Evolutionary conservation across 495 filamentous ascomycete genomes (phyloP), one percentile per base, ranked within the genome.

Genomic region (Hyaloscypha bicolor): DNA sequence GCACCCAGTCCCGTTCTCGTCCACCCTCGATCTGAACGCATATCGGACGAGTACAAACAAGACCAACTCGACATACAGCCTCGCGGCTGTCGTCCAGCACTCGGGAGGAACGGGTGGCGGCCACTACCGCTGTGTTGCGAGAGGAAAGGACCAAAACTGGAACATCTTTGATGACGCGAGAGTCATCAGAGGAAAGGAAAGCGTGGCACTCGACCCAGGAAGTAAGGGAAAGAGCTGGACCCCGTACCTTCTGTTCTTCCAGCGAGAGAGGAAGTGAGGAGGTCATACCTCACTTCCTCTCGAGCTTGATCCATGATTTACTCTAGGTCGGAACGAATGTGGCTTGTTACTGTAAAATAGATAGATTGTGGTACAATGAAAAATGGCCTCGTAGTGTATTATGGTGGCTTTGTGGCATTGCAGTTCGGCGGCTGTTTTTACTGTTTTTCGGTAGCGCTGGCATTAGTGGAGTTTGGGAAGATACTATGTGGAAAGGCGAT

Each of bases 231-330:
- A 60, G 52, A 59, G 32, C 14, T 48, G 55, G 57, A 70, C 64
- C 5, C 68, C 71, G 22, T 72, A 72, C 33, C 14, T 72, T 1
- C 42, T 72, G 6, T 70, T 67, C 55, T 72, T 60, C 51, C 55
- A 65, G 30, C 58, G 70, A n/a, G 55, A 58, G 21, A 56, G 53
- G 22, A 56, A 56, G 29, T 56, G n/a, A 56, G 19, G n/a, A 56
- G 19, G 11, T 30, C 21, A 56, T 25, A 56, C 29, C 29, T 56
- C 8, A 56, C 29, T 56, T 48, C 42, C 42, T 48, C 42, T 48
- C 16, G 42, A 16, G 42, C 4, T 19, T 14, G 42, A 14, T 12
- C 9, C 42, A n/a, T n/a, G n/a, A 16, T 19, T 37, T 19, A 45
- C 14, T 12, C 14, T n/a, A n/a, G n/a, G n/a, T n/a, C n/a, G n/a